phyloP scores from a whole-genome alignment of 257 asterid species.

The Ballota nigra region DNA sequence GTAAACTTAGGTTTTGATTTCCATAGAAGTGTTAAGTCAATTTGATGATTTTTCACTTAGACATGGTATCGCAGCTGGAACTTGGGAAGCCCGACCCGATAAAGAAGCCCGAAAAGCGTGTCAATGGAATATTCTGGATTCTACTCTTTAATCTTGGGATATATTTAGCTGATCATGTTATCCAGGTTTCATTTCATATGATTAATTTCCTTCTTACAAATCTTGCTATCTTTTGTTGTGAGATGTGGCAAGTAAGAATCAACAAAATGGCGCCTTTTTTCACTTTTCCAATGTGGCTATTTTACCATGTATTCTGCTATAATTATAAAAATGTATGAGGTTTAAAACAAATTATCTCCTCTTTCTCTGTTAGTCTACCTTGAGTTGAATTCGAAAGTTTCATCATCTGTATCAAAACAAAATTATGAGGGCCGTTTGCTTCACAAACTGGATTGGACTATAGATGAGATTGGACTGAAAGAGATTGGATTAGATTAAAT shows the following conservation, averaged over 20 bases:
- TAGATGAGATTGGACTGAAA: too few species aligned
- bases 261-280: neutral
- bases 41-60: constrained; percentile 57
- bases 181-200: constrained; percentile 61
- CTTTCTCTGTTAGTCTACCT: neutral
- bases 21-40: constrained; percentile 13
- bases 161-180: constrained; percentile 76
- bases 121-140: constrained; percentile 89
- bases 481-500: too few species aligned
- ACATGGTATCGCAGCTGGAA: constrained; percentile 82
- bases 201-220: neutral
- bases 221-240: neutral
- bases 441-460: too few species aligned
- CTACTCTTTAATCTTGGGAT: constrained; percentile 77
- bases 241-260: neutral
- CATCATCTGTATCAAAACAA: neutral
- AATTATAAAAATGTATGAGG: neutral
- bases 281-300: neutral
- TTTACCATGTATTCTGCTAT: neutral
- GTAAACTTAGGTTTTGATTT: constrained; percentile 1
- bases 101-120: constrained; percentile 67
- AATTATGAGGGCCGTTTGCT: too few species aligned
- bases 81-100: constrained; percentile 57
- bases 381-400: neutral
- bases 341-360: neutral